Conservation (phyloP, 2,329 filamentous ascomycete species). For the Aureobasidium zeae region DNA sequence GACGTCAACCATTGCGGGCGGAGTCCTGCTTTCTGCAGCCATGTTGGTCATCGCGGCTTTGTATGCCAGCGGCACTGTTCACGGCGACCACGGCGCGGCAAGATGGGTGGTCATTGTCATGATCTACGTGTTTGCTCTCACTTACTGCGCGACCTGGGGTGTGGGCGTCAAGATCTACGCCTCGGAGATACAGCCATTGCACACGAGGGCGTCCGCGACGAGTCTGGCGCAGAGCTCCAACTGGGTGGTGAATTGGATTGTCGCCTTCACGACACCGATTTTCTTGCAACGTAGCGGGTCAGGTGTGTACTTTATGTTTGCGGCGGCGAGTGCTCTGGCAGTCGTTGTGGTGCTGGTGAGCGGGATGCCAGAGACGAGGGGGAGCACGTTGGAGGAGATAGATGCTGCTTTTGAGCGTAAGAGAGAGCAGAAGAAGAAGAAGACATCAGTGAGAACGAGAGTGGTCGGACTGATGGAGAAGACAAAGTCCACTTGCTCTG, state of each 20-base stretch:
- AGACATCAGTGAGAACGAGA: neutral
- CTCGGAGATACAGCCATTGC: slow-evolving; percentile 47
- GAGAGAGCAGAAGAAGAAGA: neutral
- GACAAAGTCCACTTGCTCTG: neutral
- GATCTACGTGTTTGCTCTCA: slow-evolving; percentile 41
- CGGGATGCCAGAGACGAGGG: slow-evolving; percentile 17
- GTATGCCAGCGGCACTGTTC: slow-evolving; percentile 38
- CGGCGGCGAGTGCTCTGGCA: slow-evolving; percentile 22
- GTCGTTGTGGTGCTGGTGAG: slow-evolving; percentile 15
- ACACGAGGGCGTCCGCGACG: slow-evolving; percentile 46
- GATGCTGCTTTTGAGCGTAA: slow-evolving; percentile 13
- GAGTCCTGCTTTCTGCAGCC: slow-evolving; percentile 38
- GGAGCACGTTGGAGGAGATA: slow-evolving; percentile 15
- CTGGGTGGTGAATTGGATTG: slow-evolving; percentile 34
- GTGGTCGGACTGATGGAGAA: neutral
- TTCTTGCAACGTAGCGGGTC: slow-evolving; percentile 36
- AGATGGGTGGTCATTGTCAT: slow-evolving; percentile 42
- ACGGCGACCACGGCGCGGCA: slow-evolving; percentile 29
- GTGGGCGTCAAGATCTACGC: slow-evolving; percentile 48
- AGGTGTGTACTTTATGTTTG: slow-evolving; percentile 30
- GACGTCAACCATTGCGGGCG: slow-evolving; percentile 46
- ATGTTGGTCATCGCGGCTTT: slow-evolving; percentile 43
- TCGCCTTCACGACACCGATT: slow-evolving; percentile 39
- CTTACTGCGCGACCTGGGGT: slow-evolving; percentile 43
- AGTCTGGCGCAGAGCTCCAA: slow-evolving; percentile 45